These are phyloP conservation scores for Voacanga thouarsii DNA, from an alignment of 257 asterid genomes.

Conservation along the genomic window DNA sequence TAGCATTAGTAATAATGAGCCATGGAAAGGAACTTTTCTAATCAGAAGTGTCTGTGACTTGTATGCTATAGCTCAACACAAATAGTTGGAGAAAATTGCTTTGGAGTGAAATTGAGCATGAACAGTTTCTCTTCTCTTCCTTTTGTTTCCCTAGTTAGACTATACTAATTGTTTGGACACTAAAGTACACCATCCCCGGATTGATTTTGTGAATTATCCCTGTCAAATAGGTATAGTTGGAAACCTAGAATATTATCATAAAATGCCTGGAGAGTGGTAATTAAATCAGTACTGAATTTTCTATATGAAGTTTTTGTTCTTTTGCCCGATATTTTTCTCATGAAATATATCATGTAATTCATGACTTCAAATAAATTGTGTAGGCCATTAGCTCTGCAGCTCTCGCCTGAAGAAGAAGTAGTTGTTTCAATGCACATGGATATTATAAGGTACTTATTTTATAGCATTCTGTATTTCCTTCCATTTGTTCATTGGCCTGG, in stretches of 20 bases:
- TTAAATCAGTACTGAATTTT: neutral
- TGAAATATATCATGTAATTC: conserved; percentile 2
- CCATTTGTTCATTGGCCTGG: conserved; percentile 7
- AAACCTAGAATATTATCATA: neutral
- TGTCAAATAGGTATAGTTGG: neutral
- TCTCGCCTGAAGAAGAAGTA: conserved; percentile 97
- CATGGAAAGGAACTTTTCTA: neutral
- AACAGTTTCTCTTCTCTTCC: neutral
- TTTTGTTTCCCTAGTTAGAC: neutral
- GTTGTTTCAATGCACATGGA: conserved; percentile 86
- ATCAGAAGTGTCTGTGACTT: neutral
- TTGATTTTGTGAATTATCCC: neutral
- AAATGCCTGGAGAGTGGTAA: neutral
- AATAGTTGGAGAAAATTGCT: neutral
- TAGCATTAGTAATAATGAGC: neutral
- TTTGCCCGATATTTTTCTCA: conserved; percentile 3
- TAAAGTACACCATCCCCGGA: neutral
- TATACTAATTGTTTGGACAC: neutral
- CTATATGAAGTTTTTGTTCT: conserved; percentile 9
- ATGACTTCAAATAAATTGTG: conserved; percentile 16
- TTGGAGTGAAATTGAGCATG: neutral
- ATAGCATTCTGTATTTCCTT: conserved; percentile 13
- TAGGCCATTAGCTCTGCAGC: conserved; percentile 81
- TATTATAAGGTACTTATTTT: conserved; percentile 57
- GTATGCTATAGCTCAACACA: neutral